phyloP scores from a whole-genome alignment of 2,329 filamentous ascomycete genomes.

The Aspergillus pseudoviridinutans region DNA sequence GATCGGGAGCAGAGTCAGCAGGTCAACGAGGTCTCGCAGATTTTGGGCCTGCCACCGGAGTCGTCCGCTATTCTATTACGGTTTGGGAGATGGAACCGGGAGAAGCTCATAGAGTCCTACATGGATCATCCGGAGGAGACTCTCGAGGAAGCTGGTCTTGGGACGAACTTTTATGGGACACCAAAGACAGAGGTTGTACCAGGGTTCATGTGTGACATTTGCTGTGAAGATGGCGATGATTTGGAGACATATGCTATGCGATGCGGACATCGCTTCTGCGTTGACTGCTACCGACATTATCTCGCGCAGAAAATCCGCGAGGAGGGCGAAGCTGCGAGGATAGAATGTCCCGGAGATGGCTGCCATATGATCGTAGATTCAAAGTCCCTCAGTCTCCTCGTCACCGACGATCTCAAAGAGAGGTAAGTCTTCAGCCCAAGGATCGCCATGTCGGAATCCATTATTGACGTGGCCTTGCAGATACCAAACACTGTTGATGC shows the following conservation, averaged over 20 bases:
- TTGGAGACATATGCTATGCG: conserved; percentile 88
- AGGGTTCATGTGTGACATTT: conserved; percentile 90
- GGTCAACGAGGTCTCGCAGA: conserved; percentile 84
- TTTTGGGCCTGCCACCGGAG: conserved; percentile 83
- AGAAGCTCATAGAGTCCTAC: conserved; percentile 88
- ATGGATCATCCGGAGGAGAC: conserved; percentile 83
- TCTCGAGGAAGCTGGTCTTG: conserved; percentile 79
- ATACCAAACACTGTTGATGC: conserved; percentile 81
- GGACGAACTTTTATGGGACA: conserved; percentile 56
- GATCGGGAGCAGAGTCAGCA: conserved; percentile 80
- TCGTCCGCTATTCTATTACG: conserved; percentile 86
- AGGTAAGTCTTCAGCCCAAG: conserved; percentile 40
- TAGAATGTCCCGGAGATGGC: conserved; percentile 83
- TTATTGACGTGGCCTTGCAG: conserved; percentile 39
- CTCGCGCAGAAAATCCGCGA: conserved; percentile 88
- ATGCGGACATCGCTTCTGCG: conserved; percentile 89
- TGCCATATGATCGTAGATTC: conserved; percentile 91
- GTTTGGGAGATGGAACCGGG: conserved; percentile 92
- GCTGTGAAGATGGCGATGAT: conserved; percentile 78
- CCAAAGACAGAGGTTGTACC: conserved; percentile 67
- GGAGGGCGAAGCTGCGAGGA: conserved; percentile 90
- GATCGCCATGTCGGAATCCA: not conserved
- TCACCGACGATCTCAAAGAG: conserved; percentile 53
- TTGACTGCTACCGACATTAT: conserved; percentile 89
- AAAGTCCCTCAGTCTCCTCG: conserved; percentile 75